These are phyloP conservation scores for Fraxinus albicans DNA, from an alignment of 305 asterid genomes.

Conservation along the genomic window DNA sequence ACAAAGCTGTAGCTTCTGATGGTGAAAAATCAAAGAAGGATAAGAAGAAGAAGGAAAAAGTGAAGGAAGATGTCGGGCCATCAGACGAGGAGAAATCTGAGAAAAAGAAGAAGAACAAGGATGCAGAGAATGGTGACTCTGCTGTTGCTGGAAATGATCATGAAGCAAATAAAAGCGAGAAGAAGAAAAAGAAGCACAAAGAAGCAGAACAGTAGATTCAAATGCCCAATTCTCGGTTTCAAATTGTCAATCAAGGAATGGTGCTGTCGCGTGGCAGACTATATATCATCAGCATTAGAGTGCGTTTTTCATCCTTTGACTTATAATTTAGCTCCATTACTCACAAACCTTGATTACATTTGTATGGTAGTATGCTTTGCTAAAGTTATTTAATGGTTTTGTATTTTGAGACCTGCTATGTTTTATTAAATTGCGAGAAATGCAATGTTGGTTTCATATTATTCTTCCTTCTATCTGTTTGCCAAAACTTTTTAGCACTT, in stretches of 20 bases:
- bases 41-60: conserved; percentile 48
- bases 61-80: conserved; percentile 25
- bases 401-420: not conserved
- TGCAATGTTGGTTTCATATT: not conserved
- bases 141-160: conserved; percentile 28
- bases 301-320: not conserved
- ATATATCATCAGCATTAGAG: conserved; percentile 7
- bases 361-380: not conserved
- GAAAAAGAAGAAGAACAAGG: conserved; percentile 56
- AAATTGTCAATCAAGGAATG: not conserved
- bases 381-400: not conserved
- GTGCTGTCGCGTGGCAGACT: not conserved
- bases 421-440: not conserved
- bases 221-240: not conserved
- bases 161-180: conserved; percentile 38
- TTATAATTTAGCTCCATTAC: not conserved
- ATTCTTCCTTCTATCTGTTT: not conserved
- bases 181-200: conserved; percentile 60
- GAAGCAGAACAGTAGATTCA: conserved; percentile 37
- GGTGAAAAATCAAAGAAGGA: conserved; percentile 44
- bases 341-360: not conserved
- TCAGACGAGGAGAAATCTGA: conserved; percentile 56
- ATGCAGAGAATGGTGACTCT: conserved; percentile 50
- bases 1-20: conserved; percentile 27
- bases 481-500: not conserved